Percentiles rank a stretch among this genome's conserved stretches.
These are phyloP conservation scores for Aegilops sharonensis DNA, from an alignment of 176 grass and related monocot species.

Conservation along the genomic window DNA sequence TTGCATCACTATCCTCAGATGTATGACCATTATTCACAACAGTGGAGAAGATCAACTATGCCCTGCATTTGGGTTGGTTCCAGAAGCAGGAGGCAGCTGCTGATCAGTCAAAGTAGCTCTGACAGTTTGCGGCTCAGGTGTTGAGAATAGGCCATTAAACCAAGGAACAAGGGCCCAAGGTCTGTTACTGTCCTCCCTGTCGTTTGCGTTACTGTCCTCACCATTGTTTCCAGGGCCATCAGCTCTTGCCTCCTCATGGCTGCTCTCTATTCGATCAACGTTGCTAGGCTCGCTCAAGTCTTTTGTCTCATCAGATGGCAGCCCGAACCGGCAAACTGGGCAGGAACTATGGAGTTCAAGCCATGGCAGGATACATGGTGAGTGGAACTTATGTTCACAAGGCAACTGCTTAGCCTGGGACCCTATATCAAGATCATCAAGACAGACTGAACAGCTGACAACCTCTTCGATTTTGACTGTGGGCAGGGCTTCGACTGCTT, in stretches of 20 bases:
- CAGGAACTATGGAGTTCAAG: constrained; percentile 95
- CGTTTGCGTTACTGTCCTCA: constrained; percentile 43
- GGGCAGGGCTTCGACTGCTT: constrained; percentile 71
- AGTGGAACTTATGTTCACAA: constrained; percentile 92
- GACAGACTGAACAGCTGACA: constrained; percentile 83
- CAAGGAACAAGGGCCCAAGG: constrained; percentile 62
- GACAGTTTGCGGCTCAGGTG: constrained; percentile 40
- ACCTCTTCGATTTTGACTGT: constrained; percentile 63
- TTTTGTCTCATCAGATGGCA: constrained; percentile 70
- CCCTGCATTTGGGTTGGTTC: constrained; percentile 35
- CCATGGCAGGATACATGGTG: constrained; percentile 84
- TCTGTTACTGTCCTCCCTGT: constrained; percentile 51
- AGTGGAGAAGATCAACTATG: constrained; percentile 40
- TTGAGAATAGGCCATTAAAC: constrained; percentile 70
- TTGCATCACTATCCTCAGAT: constrained; percentile 25
- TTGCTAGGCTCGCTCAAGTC: constrained; percentile 56
- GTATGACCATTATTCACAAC: constrained; percentile 39
- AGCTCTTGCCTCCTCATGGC: constrained; percentile 27
- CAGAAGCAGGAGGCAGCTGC: constrained; percentile 37
- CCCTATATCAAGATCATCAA: constrained; percentile 84
- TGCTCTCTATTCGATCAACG: constrained; percentile 32
- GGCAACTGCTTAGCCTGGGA: constrained; percentile 83
- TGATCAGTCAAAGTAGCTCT: constrained; percentile 32
- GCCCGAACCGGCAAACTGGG: constrained; percentile 82
- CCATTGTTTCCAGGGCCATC: constrained; percentile 27